Conservation (phyloP, 805 yeast genomes). For the Barnettozyma populi region DNA sequence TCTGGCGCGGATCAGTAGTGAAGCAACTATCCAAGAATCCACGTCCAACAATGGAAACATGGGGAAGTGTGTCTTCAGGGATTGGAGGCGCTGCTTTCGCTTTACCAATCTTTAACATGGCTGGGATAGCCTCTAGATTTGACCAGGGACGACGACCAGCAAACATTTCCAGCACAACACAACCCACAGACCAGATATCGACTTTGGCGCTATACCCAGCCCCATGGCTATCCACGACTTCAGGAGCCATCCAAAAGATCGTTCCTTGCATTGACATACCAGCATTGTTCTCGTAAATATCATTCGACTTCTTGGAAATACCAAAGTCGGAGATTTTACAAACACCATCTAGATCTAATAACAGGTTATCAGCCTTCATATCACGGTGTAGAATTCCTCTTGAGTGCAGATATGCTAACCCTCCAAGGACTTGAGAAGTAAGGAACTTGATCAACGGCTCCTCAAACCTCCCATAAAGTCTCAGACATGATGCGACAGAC, state of each 20-base stretch:
- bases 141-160: slow-evolving; percentile 99
- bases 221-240: slow-evolving; percentile 84
- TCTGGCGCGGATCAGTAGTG: slow-evolving; percentile 63
- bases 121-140: slow-evolving; percentile 89
- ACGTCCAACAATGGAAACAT: slow-evolving; percentile 59
- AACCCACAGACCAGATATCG: slow-evolving; percentile 97
- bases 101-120: slow-evolving; percentile 83
- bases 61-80: slow-evolving; percentile 74
- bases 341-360: slow-evolving; percentile 86
- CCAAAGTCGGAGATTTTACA: slow-evolving; percentile 97
- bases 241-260: slow-evolving; percentile 99
- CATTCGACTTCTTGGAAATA: slow-evolving; percentile 78
- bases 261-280: slow-evolving; percentile 99
- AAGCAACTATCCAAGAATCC: slow-evolving; percentile 76
- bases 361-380: slow-evolving; percentile 86
- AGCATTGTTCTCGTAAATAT: slow-evolving; percentile 84
- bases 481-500: slow-evolving; percentile 79
- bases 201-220: slow-evolving; percentile 97
- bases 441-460: slow-evolving; percentile 68
- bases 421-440: slow-evolving; percentile 75
- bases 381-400: slow-evolving; percentile 90
- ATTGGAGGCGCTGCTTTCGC: slow-evolving; percentile 92
- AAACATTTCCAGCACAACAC: slow-evolving; percentile 96
- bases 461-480: slow-evolving; percentile 80
- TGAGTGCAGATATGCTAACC: slow-evolving; percentile 82